These are phyloP conservation scores for Nepenthes alata DNA, from an alignment of 179 eudicot species.

Conservation along the genomic window DNA sequence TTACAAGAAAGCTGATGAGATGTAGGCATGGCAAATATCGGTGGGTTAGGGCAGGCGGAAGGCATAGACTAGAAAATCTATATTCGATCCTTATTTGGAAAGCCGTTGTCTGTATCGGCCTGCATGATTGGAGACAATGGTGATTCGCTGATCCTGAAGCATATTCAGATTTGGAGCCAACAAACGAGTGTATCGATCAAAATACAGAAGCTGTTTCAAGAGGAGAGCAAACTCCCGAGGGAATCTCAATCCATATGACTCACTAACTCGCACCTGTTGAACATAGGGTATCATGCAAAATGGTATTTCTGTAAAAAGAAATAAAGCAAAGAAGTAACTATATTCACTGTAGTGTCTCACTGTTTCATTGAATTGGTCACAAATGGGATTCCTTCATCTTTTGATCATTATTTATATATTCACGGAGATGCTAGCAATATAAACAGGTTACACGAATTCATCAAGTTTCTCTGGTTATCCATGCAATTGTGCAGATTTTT, in stretches of 20 bases:
- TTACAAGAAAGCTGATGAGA: no score
- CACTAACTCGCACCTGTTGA: constrained; percentile 80
- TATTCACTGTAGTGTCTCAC: no score
- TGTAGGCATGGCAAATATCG: no score
- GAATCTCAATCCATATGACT: constrained; percentile 85
- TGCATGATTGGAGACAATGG: constrained; percentile 52
- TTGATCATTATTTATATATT: no score
- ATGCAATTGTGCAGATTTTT: no score
- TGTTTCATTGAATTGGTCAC: no score
- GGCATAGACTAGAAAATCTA: not conserved
- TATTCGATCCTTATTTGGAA: not conserved
- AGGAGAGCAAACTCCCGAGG: constrained; percentile 96
- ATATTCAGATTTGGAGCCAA: constrained; percentile 93
- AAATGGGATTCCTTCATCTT: no score
- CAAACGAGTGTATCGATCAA: constrained; percentile 90
- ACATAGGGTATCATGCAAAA: not conserved
- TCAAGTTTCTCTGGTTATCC: no score
- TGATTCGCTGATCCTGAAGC: constrained; percentile 81
- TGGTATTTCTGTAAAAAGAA: not conserved
- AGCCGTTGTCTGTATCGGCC: constrained; percentile 7
- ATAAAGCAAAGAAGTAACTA: no score
- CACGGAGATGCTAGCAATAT: no score
- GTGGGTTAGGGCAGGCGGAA: no score
- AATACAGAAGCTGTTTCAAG: constrained; percentile 91
- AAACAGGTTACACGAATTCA: no score